phyloP scores from a whole-genome alignment of 1,139 yeast genomes.

The Hemisphaericaspora lyxosophila region DNA sequence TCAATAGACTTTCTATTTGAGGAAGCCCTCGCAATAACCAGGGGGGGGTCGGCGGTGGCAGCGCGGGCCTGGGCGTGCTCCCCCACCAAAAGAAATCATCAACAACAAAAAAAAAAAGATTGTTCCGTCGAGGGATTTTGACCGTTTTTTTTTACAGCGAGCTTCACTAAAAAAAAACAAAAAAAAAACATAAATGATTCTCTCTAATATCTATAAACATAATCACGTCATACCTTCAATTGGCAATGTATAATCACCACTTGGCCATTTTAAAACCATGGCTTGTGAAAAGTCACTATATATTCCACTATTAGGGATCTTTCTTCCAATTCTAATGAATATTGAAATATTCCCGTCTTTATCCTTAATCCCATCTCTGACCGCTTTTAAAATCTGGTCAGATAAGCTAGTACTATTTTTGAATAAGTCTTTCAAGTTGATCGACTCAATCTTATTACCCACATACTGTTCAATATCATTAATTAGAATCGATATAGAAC shows the following conservation, averaged over 20 bases:
- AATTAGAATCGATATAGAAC: constrained; percentile 62
- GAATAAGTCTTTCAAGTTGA: constrained; percentile 44
- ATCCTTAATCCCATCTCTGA: constrained; percentile 21
- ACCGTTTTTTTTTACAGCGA: too few species aligned
- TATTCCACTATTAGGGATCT: constrained; percentile 36
- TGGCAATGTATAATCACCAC: constrained; percentile 49
- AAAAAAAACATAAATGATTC: too few species aligned
- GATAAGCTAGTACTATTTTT: constrained; percentile 34
- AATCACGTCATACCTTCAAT: constrained; percentile 41
- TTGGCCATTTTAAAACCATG: constrained; percentile 57
- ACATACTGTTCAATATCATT: constrained; percentile 79
- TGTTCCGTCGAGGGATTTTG: too few species aligned
- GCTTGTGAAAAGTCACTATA: constrained; percentile 61
- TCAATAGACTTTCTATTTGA: too few species aligned
- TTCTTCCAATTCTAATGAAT: constrained; percentile 56
- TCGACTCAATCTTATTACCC: constrained; percentile 43
- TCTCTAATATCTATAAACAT: too few species aligned
- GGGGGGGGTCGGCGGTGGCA: too few species aligned
- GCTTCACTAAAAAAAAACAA: too few species aligned
- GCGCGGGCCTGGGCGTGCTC: too few species aligned
- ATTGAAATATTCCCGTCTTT: constrained; percentile 37
- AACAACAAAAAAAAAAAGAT: background rate
- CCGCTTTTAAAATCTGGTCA: constrained; percentile 29
- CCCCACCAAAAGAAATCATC: too few species aligned
- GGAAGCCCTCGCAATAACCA: too few species aligned